Base-by-base conservation (phyloP, 306 rosid genomes). In the Prunus kanzakura region DNA sequence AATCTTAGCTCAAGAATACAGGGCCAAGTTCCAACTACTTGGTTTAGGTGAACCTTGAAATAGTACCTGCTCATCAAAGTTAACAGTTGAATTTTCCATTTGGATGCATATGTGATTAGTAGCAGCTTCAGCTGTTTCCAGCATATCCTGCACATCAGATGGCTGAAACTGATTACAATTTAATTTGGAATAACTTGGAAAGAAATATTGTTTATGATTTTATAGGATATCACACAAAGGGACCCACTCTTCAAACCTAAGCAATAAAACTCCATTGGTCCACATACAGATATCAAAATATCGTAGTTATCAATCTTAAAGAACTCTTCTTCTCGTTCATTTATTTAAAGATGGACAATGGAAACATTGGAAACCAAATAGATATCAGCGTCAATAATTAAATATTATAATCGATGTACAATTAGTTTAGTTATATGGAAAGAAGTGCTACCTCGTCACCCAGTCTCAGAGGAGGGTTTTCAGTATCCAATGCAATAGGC, bases 1-100 rank as follows among this genome's bases (percentile, higher is more conserved):
- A 30, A 64, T 30, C 47, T 64, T 11, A 64, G 20, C 68, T 30
- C 6, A 74, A 8, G 45, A 74, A 58, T 58, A 58, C 47, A 25
- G 13, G 56, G 32, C 2, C 43, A 38, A 38, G 43, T 38, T 38
- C 25, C 55, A 66, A 66, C 46, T 30, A 62, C 15, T 27, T 19
- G 16, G 47, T 12, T 2, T 43, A 69, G 19, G 67, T 23, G 46
- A 76, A 18, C 65, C 3, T n/a, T 4, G 23, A 64, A 43, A 64
- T 74, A 32, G 70, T 82, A 90, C 96, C 92, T 84, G 91, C 62
- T 79, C 89, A 27, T 71, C 88, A 25, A 88, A 77, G 83, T 69
- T 71, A 27, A 87, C 81, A 35, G 80, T 79, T 63, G 82, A 81
- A 82, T 83, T 83, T 84, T 85, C 88, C 77, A 85, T 63, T 80